Percentiles rank a stretch among this genome's conserved stretches.
These are phyloP conservation scores for Nigrospora oryzae DNA, from an alignment of 2,329 filamentous ascomycete species.

Conservation along the genomic window DNA sequence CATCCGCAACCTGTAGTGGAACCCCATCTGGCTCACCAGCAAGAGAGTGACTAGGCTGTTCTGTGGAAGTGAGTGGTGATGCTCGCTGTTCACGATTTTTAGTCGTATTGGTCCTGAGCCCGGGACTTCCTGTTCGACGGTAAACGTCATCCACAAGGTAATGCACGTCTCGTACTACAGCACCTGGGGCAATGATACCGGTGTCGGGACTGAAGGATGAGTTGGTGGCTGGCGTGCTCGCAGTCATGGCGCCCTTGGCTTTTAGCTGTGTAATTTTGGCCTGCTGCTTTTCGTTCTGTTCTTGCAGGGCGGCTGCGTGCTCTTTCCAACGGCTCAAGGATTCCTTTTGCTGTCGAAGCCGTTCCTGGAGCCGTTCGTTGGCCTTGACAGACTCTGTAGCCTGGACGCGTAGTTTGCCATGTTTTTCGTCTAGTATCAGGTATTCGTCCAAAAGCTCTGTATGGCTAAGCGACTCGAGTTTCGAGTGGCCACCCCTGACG, in stretches of 20 bases:
- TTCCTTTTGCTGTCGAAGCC: slow-evolving; percentile 34
- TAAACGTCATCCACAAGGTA: too few species aligned
- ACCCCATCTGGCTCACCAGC: neutral
- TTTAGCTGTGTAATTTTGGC: slow-evolving; percentile 33
- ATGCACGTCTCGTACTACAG: neutral
- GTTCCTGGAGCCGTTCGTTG: slow-evolving; percentile 16
- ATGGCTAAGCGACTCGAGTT: slow-evolving; percentile 8
- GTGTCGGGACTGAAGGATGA: slow-evolving; percentile 14
- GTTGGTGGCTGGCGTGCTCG: slow-evolving; percentile 6
- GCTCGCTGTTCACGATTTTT: too few species aligned
- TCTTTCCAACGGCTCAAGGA: slow-evolving; percentile 34
- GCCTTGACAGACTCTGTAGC: slow-evolving; percentile 14
- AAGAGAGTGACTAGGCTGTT: too few species aligned
- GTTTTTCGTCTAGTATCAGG: slow-evolving; percentile 27
- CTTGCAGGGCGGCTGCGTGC: slow-evolving; percentile 33
- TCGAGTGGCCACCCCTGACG: slow-evolving; percentile 6
- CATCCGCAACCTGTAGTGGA: slow-evolving; percentile 4
- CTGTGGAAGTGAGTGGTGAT: too few species aligned
- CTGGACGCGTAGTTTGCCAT: slow-evolving; percentile 25
- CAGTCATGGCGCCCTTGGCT: slow-evolving; percentile 16
- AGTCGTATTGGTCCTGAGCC: too few species aligned
- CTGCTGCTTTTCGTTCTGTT: slow-evolving; percentile 14
- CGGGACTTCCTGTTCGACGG: too few species aligned
- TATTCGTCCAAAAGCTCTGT: slow-evolving; percentile 22
- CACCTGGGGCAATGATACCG: slow-evolving; percentile 1